Conservation (phyloP, 2,329 filamentous ascomycete genomes). For the Mariannaea elegans region DNA sequence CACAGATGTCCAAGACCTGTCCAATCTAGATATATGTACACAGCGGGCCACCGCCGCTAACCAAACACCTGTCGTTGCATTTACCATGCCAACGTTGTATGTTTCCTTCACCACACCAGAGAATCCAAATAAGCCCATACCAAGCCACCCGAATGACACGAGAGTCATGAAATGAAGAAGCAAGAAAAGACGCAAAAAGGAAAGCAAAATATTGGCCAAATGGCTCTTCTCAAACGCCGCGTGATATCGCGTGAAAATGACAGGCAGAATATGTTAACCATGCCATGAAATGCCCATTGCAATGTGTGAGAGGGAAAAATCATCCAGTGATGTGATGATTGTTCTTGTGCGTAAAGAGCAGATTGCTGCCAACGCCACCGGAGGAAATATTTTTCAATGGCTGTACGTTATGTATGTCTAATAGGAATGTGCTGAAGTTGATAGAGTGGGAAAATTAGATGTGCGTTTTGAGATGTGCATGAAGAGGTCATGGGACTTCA, state of each 20-base stretch:
- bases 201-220: constrained; percentile 16
- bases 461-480: not conserved
- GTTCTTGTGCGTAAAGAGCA: constrained; percentile 21
- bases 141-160: constrained; percentile 2
- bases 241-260: constrained; percentile 14
- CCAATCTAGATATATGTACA: constrained; percentile 37
- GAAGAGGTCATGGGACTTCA: not conserved
- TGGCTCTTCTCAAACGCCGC: constrained; percentile 32
- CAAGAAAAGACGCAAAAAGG: constrained; percentile 15
- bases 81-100: constrained; percentile 21
- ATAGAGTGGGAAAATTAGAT: not conserved
- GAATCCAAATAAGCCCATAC: constrained; percentile 7
- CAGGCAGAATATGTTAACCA: constrained; percentile 19
- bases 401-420: constrained; percentile 12
- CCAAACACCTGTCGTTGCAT: constrained; percentile 25
- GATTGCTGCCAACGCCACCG: constrained; percentile 25
- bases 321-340: constrained; percentile 24
- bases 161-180: constrained; percentile 16
- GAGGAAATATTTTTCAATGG: constrained; percentile 6
- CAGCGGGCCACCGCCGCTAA: constrained; percentile 19
- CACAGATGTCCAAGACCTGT: constrained; percentile 20
- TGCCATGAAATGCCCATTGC: constrained; percentile 22
- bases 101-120: constrained; percentile 25
- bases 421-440: not conserved
- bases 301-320: constrained; percentile 7